phyloP scores from a whole-genome alignment of 257 asterid genomes.

The Handroanthus guayacan region DNA sequence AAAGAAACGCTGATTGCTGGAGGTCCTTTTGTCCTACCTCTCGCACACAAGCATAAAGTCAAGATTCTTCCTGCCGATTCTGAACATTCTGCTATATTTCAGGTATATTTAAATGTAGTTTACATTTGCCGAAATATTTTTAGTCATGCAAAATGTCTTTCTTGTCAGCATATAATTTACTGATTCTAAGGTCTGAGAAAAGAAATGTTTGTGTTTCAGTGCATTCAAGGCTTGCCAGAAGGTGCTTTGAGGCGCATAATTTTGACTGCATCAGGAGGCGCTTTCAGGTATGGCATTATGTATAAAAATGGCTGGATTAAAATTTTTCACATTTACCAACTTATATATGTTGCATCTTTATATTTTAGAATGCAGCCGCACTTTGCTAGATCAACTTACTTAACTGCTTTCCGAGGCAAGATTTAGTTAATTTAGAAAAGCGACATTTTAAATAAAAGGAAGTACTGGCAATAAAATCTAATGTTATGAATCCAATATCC shows the following conservation, averaged over 20 bases:
- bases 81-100: constrained; percentile 98
- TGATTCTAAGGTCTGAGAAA: constrained; percentile 36
- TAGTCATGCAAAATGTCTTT: not conserved
- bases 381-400: too few relatives aligned
- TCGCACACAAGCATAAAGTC: constrained; percentile 92
- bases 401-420: too few relatives aligned
- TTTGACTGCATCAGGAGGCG: constrained; percentile 97
- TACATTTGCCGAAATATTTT: not conserved
- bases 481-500: too few relatives aligned
- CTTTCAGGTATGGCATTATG: constrained; percentile 69
- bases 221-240: constrained; percentile 98
- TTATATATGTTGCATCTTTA: not conserved
- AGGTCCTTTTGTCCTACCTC: constrained; percentile 98
- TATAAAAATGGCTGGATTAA: not conserved
- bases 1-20: constrained; percentile 98
- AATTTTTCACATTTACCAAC: not conserved
- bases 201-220: constrained; percentile 53
- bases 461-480: too few relatives aligned
- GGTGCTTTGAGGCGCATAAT: constrained; percentile 95
- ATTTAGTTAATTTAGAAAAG: too few relatives aligned
- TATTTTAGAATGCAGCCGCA: not conserved
- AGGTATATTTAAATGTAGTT: constrained; percentile 51
- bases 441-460: too few relatives aligned
- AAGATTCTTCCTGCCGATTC: constrained; percentile 99
- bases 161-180: not conserved